A percentile compares a stretch with the other conserved stretches of the same genome.
Evolutionary conservation across 2,329 filamentous ascomycete genomes (phyloP).

Genomic region (Diaporthe citriasiana): DNA sequence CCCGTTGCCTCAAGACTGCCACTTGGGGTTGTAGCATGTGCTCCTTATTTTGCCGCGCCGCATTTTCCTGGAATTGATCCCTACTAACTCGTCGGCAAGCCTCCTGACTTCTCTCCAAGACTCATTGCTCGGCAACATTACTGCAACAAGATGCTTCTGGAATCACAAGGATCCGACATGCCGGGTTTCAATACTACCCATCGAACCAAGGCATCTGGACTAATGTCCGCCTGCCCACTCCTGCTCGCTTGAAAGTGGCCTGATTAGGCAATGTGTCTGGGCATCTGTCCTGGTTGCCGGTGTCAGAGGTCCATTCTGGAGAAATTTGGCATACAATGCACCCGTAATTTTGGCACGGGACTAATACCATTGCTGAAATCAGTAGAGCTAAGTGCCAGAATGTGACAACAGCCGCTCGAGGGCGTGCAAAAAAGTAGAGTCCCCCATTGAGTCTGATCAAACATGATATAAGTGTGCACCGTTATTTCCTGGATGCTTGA

Average conservation of each 20-base stretch:
- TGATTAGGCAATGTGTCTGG: constrained; percentile 13
- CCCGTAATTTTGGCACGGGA: constrained; percentile 3
- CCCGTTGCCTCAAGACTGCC: constrained; percentile 6
- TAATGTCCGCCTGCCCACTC: constrained; percentile 14
- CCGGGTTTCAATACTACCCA: constrained; percentile 16
- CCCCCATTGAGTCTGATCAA: neutral
- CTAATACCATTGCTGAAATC: neutral
- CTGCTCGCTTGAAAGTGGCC: neutral
- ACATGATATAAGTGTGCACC: constrained; percentile 4
- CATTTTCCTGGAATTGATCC: neutral
- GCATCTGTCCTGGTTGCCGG: neutral
- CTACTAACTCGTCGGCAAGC: neutral
- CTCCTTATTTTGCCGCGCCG: neutral
- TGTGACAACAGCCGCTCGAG: constrained; percentile 8
- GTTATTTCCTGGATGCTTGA: neutral
- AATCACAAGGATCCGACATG: constrained; percentile 19
- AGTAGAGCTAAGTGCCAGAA: neutral
- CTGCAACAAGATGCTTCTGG: constrained; percentile 1
- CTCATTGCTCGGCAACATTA: constrained; percentile 2
- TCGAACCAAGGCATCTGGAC: neutral
- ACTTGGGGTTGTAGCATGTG: constrained; percentile 27
- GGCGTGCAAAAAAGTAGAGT: neutral
- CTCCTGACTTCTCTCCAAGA: constrained; percentile 20
- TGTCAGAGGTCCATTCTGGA: neutral
- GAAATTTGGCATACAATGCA: neutral